These are phyloP conservation scores for Lomentospora prolificans DNA, from an alignment of 2,329 filamentous ascomycete species.

Conservation along the genomic window DNA sequence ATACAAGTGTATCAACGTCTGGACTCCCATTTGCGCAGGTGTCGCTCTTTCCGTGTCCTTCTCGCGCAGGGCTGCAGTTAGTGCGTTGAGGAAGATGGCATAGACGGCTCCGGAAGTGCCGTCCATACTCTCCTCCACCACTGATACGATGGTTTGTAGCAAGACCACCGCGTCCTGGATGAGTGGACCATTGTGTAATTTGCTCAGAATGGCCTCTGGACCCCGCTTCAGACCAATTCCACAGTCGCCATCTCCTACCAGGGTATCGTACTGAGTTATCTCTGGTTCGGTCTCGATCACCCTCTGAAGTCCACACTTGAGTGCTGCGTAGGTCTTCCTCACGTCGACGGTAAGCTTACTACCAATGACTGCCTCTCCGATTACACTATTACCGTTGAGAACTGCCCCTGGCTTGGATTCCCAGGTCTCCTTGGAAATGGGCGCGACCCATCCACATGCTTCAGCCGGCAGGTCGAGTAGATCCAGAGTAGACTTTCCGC, in stretches of 20 bases:
- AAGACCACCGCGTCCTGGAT: neutral
- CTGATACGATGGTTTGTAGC: conserved; percentile 2
- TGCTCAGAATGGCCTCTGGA: neutral
- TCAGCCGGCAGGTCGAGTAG: neutral
- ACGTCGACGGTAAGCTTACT: neutral
- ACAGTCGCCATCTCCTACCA: conserved; percentile 25
- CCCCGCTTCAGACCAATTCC: conserved; percentile 10
- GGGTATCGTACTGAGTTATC: conserved; percentile 20
- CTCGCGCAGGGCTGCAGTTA: conserved; percentile 32
- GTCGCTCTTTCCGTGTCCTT: neutral
- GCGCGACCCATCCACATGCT: neutral
- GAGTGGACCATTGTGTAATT: neutral
- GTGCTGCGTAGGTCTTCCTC: neutral
- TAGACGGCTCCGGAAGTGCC: conserved; percentile 69
- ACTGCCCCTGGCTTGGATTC: neutral
- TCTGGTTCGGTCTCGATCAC: conserved; percentile 28
- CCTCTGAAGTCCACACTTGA: neutral
- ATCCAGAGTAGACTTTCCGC: neutral
- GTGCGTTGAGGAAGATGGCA: conserved; percentile 66
- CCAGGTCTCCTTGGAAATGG: neutral
- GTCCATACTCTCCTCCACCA: conserved; percentile 57
- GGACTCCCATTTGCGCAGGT: conserved; percentile 4
- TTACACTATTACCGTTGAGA: neutral
- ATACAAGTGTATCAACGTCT: conserved; percentile 12
- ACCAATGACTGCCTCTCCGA: neutral